A percentile compares a stretch with the other conserved stretches of the same genome.
phyloP scores from a whole-genome alignment of 2,329 filamentous ascomycete species.

The Pyrenophora seminiperda region DNA sequence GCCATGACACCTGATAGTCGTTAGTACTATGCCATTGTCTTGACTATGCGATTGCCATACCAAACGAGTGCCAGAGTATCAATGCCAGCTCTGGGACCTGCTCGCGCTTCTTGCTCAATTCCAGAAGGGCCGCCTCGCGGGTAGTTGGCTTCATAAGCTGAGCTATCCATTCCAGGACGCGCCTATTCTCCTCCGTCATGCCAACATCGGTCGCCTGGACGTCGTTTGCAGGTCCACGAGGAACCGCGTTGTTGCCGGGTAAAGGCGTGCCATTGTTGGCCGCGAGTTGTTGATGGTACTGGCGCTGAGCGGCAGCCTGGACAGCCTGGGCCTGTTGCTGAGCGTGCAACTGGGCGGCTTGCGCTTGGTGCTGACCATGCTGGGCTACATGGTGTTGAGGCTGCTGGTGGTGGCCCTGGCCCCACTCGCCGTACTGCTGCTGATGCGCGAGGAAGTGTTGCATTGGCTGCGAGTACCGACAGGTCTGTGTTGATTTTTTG shows the following conservation, averaged over 20 bases:
- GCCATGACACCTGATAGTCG: slow-evolving; percentile 84
- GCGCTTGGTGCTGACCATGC: slow-evolving; percentile 47
- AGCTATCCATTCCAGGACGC: slow-evolving; percentile 91
- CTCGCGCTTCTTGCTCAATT: slow-evolving; percentile 97
- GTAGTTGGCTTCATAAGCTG: slow-evolving; percentile 87
- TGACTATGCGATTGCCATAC: slow-evolving; percentile 54
- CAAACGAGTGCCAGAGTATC: slow-evolving; percentile 98
- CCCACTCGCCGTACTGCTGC: slow-evolving; percentile 61
- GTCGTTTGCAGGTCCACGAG: slow-evolving; percentile 49
- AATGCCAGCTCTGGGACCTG: slow-evolving; percentile 95
- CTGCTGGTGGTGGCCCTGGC: slow-evolving; percentile 55
- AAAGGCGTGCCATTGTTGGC: slow-evolving; percentile 63
- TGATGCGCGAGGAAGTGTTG: slow-evolving; percentile 68
- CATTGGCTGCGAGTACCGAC: slow-evolving; percentile 47
- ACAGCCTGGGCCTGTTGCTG: slow-evolving; percentile 50
- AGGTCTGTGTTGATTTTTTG: slow-evolving; percentile 19
- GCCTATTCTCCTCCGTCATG: slow-evolving; percentile 86
- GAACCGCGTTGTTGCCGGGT: slow-evolving; percentile 43
- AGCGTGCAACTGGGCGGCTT: slow-evolving; percentile 56
- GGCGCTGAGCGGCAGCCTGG: slow-evolving; percentile 55
- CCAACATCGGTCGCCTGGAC: slow-evolving; percentile 48
- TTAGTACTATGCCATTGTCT: slow-evolving; percentile 17
- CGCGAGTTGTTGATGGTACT: slow-evolving; percentile 75
- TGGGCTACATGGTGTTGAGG: slow-evolving; percentile 49
- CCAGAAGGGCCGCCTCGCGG: slow-evolving; percentile 86